These are phyloP conservation scores for Myxozyma udenii DNA, from an alignment of 805 yeast genomes.

Conservation along the genomic window DNA sequence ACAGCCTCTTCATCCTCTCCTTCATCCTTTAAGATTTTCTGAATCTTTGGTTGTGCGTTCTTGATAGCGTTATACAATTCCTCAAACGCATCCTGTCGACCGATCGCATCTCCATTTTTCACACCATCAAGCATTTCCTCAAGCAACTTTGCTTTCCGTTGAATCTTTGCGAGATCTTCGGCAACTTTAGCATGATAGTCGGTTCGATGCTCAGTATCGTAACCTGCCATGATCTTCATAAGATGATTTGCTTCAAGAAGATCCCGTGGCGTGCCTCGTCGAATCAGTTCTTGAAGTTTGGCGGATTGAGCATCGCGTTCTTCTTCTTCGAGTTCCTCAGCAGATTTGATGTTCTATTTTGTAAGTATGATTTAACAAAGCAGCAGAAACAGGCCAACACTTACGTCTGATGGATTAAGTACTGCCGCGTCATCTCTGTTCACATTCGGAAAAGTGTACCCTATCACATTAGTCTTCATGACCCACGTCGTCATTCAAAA, in stretches of 20 bases:
- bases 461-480: background rate
- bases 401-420: constrained; percentile 67
- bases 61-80: constrained; percentile 78
- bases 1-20: constrained; percentile 64
- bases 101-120: constrained; percentile 38
- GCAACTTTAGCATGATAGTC: constrained; percentile 75
- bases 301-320: constrained; percentile 92
- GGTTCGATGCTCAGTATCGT: constrained; percentile 73
- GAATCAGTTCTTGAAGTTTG: constrained; percentile 88
- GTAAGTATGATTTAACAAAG: constrained; percentile 42
- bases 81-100: constrained; percentile 64
- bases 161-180: constrained; percentile 78
- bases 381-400: background rate
- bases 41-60: constrained; percentile 81
- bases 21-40: constrained; percentile 79
- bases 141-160: constrained; percentile 79
- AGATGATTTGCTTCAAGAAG: constrained; percentile 92
- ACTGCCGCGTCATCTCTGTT: constrained; percentile 90
- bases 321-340: constrained; percentile 87
- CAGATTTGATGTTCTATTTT: constrained; percentile 54
- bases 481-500: background rate
- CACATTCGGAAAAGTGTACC: constrained; percentile 89
- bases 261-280: constrained; percentile 94
- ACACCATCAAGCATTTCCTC: constrained; percentile 71
- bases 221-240: constrained; percentile 98